phyloP scores from a whole-genome alignment of 345 rosid species.

The Pelargonium nanum region DNA sequence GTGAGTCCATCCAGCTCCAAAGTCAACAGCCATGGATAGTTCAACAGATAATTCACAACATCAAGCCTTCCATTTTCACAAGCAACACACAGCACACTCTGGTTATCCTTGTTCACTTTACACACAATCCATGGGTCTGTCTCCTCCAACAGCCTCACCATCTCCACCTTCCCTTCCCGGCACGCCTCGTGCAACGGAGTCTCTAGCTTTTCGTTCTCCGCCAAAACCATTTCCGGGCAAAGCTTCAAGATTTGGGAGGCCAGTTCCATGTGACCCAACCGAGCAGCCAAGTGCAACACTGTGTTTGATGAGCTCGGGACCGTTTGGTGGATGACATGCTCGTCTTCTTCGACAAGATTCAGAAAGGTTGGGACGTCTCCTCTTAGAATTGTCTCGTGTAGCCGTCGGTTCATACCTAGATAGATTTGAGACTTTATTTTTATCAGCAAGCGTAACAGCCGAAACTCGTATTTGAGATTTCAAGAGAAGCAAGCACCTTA shows the following conservation, averaged over 20 bases:
- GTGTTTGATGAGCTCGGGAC: slow-evolving; percentile 17
- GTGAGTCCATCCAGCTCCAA: slow-evolving; percentile 22
- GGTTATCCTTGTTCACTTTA: slow-evolving; percentile 7
- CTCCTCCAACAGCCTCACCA: slow-evolving; percentile 24
- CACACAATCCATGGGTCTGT: slow-evolving; percentile 15
- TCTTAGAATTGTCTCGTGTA: slow-evolving; percentile 15
- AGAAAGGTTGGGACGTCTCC: slow-evolving; percentile 17
- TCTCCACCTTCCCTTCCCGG: slow-evolving; percentile 26
- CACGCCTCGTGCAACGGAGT: slow-evolving; percentile 42
- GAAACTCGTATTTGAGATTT: too few species aligned
- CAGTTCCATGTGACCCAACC: slow-evolving; percentile 31
- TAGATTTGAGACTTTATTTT: too few species aligned
- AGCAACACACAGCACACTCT: slow-evolving; percentile 20
- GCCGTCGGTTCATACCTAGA: slow-evolving; percentile 21
- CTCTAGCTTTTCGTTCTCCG: slow-evolving; percentile 27
- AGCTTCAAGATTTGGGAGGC: slow-evolving; percentile 31
- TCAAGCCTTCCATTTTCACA: slow-evolving; percentile 23
- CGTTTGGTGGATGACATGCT: slow-evolving; percentile 8
- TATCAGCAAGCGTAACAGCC: too few species aligned
- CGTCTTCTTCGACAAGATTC: slow-evolving; percentile 11
- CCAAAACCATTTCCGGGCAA: slow-evolving; percentile 24
- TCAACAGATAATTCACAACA: slow-evolving; percentile 17
- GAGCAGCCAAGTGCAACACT: slow-evolving; percentile 30
- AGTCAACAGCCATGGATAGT: slow-evolving; percentile 15
- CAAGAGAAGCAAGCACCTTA: too few species aligned